Base-by-base conservation (phyloP, 495 filamentous ascomycete species). In the Neurospora sp. region DNA sequence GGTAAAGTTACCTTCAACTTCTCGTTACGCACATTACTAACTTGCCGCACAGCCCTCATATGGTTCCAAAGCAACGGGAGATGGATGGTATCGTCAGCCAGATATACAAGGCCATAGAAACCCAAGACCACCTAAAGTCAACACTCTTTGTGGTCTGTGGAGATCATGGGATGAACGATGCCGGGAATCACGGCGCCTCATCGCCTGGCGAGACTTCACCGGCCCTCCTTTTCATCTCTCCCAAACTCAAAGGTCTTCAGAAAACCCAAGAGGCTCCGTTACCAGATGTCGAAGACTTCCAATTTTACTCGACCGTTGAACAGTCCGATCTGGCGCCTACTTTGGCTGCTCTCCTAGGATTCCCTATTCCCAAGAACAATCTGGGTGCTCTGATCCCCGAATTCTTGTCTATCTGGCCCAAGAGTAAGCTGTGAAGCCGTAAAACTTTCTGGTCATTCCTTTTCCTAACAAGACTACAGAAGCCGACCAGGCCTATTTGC, bases 121-220 rank as follows among this genome's bases (percentile, higher is more conserved):
- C 84, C 2, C 79, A 93, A 49, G 75, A 84, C 5, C 91, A 97
- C 81, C 88, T 97, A 3, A 77, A 88, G 42, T 92, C 90, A 23
- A 94, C 95, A 4, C 85, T 98, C 18, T 87, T 99, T 70, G 88
- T 99, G 2, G 83, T 99, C 9, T 93, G 90, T 72, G 96, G 96
- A 60, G 96, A 99, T 79, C 96, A 99, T 80, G 96, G 96, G 23
- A 99, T 99, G 96, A 99, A 98, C 77, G 96, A 98, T 77, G 96
- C 94, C 44, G 96, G 96, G 4, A 98, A 98, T 78, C 96, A 99
- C 80, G 96, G 96, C 12, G 96, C 95, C 8, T 97, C 96, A 23
- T 91, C 93, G 4, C 88, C 92, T 20, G 94, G 96, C 7, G 96
- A 99, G 83, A 98, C 96, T 11, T 97, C 95, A 1, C 90, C 96